Evolutionary conservation across 805 yeast genomes (phyloP), one percentile per base, ranked within the genome.

Genomic region (Spathaspora hagerdaliae): DNA sequence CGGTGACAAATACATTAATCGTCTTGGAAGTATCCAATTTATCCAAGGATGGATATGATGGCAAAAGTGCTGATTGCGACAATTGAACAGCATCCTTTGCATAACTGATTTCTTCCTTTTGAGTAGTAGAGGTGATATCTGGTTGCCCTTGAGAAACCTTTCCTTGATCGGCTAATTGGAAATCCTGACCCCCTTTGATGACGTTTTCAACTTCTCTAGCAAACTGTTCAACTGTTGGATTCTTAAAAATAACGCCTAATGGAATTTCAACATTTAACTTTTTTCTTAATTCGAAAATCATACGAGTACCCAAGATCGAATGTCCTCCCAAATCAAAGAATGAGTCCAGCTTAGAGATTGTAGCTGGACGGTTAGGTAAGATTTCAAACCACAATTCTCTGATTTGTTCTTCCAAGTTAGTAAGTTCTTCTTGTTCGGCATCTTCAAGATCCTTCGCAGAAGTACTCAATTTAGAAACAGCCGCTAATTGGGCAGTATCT

Each of bases 251-350:
- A 6, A 86, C 82, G 3, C 96, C 96, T 50, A 94, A 73, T 24
- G 99, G 97, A 43, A 94, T 72, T 49, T 90, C 96, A 36, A 91
- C 78, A 36, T 80, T 77, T 48, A 91, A 73, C 53, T 77, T 78
- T 69, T 86, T 85, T 63, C 97, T 80, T 55, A 94, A 78, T 54
- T 87, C 91, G 58, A 94, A 94, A 50, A 94, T 92, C 97, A 94
- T 90, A 62, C 95, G 81, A 0, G 99, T 95, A 7, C 98, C 98
- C 51, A 94, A 73, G 57, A 94, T 92, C 1, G 98, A 92, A 66
- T 94, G 99, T 2, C 99, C 99, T 48, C 99, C 99, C 43, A 95
- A 71, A 61, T 94, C 99, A 59, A 94, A 94, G 79, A 94, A 94
- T 1, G 96, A 87, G 63, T 94, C 99, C 2, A 78, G 78, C 31